Evolutionary conservation across 768 basidiomycete genomes (phyloP).

Genomic region (Lentinula detonsa): DNA sequence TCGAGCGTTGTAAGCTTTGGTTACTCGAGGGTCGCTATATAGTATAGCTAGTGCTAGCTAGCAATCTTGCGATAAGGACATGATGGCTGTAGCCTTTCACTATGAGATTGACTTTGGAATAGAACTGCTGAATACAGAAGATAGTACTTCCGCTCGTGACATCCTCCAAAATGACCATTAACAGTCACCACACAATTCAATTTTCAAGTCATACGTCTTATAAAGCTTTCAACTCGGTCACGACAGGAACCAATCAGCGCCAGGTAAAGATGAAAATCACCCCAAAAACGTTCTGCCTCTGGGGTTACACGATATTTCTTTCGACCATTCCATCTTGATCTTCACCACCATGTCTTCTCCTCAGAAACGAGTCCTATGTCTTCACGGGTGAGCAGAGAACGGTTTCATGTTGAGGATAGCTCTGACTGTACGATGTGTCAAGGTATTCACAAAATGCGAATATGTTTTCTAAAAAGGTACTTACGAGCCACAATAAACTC

Average conservation of each 20-base stretch:
- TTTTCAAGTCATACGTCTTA: neutral
- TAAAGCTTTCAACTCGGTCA: neutral
- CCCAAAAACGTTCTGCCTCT: neutral
- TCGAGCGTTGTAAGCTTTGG: too few species aligned
- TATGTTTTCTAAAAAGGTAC: slow-evolving; percentile 2
- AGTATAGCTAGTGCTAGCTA: too few species aligned
- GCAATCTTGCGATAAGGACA: too few species aligned
- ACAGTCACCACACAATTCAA: neutral
- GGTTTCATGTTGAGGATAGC: neutral
- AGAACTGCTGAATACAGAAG: too few species aligned
- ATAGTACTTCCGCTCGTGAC: neutral
- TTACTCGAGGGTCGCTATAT: too few species aligned
- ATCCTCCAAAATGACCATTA: neutral
- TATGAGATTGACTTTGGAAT: too few species aligned
- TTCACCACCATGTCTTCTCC: neutral
- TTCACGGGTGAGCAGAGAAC: neutral
- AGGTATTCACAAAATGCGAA: slow-evolving; percentile 1
- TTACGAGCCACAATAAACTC: neutral
- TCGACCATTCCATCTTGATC: neutral
- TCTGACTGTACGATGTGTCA: neutral
- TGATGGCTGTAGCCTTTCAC: too few species aligned
- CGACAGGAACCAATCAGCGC: neutral
- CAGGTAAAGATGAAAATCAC: neutral
- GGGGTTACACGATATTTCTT: neutral
- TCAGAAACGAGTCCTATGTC: slow-evolving; percentile 4